Base-by-base conservation (phyloP, 768 basidiomycete species). In the Psilocybe cubensis region DNA sequence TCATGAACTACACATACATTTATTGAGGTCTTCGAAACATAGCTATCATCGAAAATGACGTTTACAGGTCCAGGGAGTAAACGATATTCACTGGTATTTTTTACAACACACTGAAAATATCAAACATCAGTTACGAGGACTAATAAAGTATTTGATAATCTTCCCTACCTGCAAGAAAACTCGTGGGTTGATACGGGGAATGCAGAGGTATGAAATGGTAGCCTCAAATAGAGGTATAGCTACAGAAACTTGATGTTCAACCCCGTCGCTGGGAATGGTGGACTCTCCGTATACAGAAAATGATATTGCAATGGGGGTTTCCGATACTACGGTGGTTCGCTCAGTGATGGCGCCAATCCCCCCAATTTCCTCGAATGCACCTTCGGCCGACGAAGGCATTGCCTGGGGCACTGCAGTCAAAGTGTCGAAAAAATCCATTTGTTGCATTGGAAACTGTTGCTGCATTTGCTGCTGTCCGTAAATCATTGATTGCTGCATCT, bases 41-140 rank as follows among this genome's bases (percentile, higher is more conserved):
- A 84, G 48, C 75, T 75, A 55, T 84, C 83, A 61, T 87, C 80
- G 55, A 86, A 64, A 63, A 86, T 83, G 21, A 87, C 79, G 54
- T 70, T 78, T 33, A 84, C 79, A 0, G 76, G 71, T 0, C 86
- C 86, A 8, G 82, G 73, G 2, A 88, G 76, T 23, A 87, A 70
- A 24, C 79, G 72, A 60, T 84, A 84, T 50, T 83, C 81, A 65
- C 82, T 84, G 42, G 76, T 81, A 61, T 87, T 87, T 67, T 80
- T 79, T 52, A 87, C 79, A 57, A 73, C 67, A 56, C 77, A 81
- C 78, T 82, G 47, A 9, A n/a, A n/a, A n/a, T n/a, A n/a, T n/a
- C n/a, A n/a, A n/a, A n/a, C n/a, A n/a, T n/a, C n/a, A n/a, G n/a
- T 47, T 11, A 58, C 31, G 52, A 12, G 43, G 5, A 31, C 3